Base-by-base conservation (phyloP, 768 basidiomycete genomes). In the Leccinum imitatum region DNA sequence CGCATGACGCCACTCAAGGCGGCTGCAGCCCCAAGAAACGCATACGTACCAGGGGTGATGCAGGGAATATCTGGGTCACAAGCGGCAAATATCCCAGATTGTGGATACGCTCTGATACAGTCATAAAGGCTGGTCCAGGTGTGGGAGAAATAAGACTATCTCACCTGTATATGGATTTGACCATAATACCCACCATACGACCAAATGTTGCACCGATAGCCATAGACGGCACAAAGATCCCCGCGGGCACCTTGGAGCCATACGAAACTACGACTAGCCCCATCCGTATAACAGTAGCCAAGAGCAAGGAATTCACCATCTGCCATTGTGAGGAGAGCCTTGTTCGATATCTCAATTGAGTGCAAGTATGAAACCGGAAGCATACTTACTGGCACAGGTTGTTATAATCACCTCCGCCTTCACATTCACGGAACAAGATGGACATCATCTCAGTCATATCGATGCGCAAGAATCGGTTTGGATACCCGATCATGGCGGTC, bases 161-260 rank as follows among this genome's bases (percentile, higher is more conserved):
- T 62, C 90, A 64, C 95, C 80, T 82, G 72, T 96, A 87, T 75
- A 97, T 80, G 0, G 95, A 95, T 75, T 97, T 96, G 33, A 98
- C 95, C 63, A 97, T 81, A 61, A 98, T 98, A 1, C 97, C 97
- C 17, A 99, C 78, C 94, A 98, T 97, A 41, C 97, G 82, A 2
- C 97, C 97, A 69, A 98, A 98, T 0, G 93, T 90, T 4, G 97
- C 97, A 41, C 97, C 97, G 57, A 98, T 88, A 1, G 96, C 97
- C 97, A 99, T 98, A 3, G 95, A 97, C 2, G 97, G 97, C 0
- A 99, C 93, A 65, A 99, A 99, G 65, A 99, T 99, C 25, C 97
- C 97, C 11, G 92, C 92, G 1, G 97, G 97, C 0, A 99, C 97
- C 73, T 94, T 98, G 69, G 88, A 91, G 0, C 97, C 97, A 71